These are phyloP conservation scores for Endotrypanum monterogeii DNA, from an alignment of 208 protist species.

Conservation along the genomic window DNA sequence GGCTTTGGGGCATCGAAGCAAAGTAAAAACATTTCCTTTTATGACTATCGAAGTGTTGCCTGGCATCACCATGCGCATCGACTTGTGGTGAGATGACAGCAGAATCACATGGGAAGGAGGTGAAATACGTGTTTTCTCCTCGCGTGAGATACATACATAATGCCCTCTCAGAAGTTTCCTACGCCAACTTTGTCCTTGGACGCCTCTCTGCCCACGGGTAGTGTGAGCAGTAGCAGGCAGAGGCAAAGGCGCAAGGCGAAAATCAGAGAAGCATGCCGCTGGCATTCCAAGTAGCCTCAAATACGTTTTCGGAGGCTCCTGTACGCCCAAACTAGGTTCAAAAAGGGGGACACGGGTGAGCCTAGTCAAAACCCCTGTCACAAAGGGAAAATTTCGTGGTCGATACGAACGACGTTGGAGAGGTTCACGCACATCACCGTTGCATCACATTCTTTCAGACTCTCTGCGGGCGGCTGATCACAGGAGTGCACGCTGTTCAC, in stretches of 20 bases:
- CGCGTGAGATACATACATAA: conserved; percentile 18
- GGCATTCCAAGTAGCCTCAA: background rate
- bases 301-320: conserved; percentile 6
- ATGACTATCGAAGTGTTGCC: background rate
- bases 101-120: background rate
- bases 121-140: conserved; percentile 14
- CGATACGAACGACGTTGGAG: background rate
- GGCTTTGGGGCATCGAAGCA: background rate
- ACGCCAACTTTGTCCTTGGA: conserved; percentile 6
- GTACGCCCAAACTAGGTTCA: background rate
- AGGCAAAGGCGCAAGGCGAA: background rate
- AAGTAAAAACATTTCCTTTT: background rate
- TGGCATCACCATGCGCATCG: conserved; percentile 1
- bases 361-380: background rate
- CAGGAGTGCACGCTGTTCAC: background rate
- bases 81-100: background rate
- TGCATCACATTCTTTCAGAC: background rate
- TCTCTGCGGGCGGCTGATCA: background rate
- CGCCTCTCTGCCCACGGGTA: conserved; percentile 23
- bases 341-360: background rate
- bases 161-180: background rate
- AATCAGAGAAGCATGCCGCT: background rate
- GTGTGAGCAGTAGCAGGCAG: conserved; percentile 6
- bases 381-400: too few relatives aligned
- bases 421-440: background rate